Conservation (phyloP, 163 green algal genomes). For the Smithsoniella earleae region DNA sequence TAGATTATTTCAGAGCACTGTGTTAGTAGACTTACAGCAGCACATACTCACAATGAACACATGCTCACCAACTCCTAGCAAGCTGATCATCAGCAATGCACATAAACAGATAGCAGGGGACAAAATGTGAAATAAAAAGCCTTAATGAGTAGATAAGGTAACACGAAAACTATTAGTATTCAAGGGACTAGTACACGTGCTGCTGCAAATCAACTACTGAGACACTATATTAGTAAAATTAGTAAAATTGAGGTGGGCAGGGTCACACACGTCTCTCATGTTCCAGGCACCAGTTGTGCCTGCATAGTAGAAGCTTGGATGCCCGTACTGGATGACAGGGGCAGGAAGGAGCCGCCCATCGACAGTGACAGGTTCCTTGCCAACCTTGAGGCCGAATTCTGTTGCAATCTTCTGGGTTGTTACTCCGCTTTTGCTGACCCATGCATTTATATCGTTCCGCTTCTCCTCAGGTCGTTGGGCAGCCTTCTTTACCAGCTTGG, state of each 20-base stretch:
- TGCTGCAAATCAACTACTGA: neutral
- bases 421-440: neutral
- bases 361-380: neutral
- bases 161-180: neutral
- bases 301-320: slow-evolving; percentile 38
- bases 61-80: no score
- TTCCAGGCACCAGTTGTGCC: slow-evolving; percentile 41
- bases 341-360: slow-evolving; percentile 42
- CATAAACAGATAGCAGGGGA: no score
- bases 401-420: neutral
- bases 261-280: slow-evolving; percentile 31
- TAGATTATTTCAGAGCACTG: no score
- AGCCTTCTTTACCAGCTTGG: neutral
- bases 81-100: no score
- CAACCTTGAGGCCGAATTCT: neutral
- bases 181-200: neutral
- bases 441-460: neutral
- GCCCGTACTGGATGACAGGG: slow-evolving; percentile 44
- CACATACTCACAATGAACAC: no score
- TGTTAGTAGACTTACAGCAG: no score
- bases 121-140: no score
- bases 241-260: neutral
- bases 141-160: no score
- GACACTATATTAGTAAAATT: neutral
- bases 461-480: slow-evolving; percentile 18